phyloP scores from a whole-genome alignment of 495 filamentous ascomycete species.

The Amorphotheca resinae region DNA sequence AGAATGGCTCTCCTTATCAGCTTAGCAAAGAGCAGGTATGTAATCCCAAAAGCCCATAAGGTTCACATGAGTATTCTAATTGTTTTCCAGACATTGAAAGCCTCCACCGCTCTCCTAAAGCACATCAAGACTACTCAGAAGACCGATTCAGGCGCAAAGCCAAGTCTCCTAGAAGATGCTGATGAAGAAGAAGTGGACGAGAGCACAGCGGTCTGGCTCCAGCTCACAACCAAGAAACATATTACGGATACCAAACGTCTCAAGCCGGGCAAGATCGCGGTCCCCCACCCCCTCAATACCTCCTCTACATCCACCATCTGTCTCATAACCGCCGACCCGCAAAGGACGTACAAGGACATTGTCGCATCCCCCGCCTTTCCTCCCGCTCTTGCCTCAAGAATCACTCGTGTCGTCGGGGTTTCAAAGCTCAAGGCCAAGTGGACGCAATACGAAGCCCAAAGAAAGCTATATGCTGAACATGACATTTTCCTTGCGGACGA shows the following conservation, averaged over 20 bases:
- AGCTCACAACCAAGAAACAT: constrained; percentile 82
- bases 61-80: background rate
- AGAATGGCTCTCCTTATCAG: constrained; percentile 21
- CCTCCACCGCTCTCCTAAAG: constrained; percentile 65
- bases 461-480: constrained; percentile 73
- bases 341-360: constrained; percentile 81
- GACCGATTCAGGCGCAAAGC: constrained; percentile 50
- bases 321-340: constrained; percentile 74
- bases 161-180: constrained; percentile 51
- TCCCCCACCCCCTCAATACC: constrained; percentile 60
- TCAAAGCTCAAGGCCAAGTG: constrained; percentile 76
- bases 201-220: constrained; percentile 58
- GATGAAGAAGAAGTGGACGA: constrained; percentile 34
- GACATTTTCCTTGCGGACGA: constrained; percentile 84
- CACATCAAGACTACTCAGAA: constrained; percentile 61
- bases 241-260: constrained; percentile 61
- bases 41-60: background rate
- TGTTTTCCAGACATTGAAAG: constrained; percentile 37
- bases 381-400: constrained; percentile 50
- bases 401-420: constrained; percentile 71
- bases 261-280: constrained; percentile 51
- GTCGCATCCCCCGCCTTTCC: constrained; percentile 67
- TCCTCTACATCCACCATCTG: constrained; percentile 56
- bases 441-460: constrained; percentile 71
- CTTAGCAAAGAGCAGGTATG: constrained; percentile 33